phyloP scores from a whole-genome alignment of 805 yeast species.

The Isabelozyma gotoi region DNA sequence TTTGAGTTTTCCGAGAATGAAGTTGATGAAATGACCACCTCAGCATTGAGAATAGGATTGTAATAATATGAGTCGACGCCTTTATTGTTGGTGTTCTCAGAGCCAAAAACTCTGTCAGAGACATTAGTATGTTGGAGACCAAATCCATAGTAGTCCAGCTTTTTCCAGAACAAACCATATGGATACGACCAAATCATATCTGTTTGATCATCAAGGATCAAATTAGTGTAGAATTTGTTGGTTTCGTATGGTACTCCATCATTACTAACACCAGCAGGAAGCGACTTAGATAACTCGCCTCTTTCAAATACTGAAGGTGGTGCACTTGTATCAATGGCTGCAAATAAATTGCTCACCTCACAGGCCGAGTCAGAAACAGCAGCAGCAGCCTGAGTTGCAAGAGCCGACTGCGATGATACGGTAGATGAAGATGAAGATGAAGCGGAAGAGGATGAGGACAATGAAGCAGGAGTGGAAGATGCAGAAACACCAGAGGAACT shows the following conservation, averaged over 20 bases:
- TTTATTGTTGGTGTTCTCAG: slow-evolving; percentile 41
- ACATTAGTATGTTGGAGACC: slow-evolving; percentile 59
- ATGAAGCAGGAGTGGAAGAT: not conserved
- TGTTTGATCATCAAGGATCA: slow-evolving; percentile 55
- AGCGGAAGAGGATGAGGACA: slow-evolving; percentile 1
- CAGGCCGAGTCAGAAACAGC: slow-evolving; percentile 3
- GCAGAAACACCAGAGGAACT: not conserved
- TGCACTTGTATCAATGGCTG: slow-evolving; percentile 35
- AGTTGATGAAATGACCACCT: slow-evolving; percentile 55
- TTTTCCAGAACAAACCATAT: slow-evolving; percentile 59
- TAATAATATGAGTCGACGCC: slow-evolving; percentile 48
- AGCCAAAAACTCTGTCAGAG: slow-evolving; percentile 46
- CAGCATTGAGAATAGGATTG: slow-evolving; percentile 57
- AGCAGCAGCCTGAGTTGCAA: not conserved
- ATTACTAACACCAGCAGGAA: slow-evolving; percentile 50
- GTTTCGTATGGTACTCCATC: slow-evolving; percentile 54
- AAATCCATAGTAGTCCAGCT: slow-evolving; percentile 49
- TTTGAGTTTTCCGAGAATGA: slow-evolving; percentile 36
- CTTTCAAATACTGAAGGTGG: slow-evolving; percentile 44
- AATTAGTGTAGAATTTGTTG: slow-evolving; percentile 72
- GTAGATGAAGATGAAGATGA: slow-evolving; percentile 7
- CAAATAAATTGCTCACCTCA: slow-evolving; percentile 39
- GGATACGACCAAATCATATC: slow-evolving; percentile 65
- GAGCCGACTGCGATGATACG: slow-evolving; percentile 1
- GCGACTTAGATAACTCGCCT: slow-evolving; percentile 41